phyloP scores from a whole-genome alignment of 257 asterid genomes.

The Jasminum sambac region DNA sequence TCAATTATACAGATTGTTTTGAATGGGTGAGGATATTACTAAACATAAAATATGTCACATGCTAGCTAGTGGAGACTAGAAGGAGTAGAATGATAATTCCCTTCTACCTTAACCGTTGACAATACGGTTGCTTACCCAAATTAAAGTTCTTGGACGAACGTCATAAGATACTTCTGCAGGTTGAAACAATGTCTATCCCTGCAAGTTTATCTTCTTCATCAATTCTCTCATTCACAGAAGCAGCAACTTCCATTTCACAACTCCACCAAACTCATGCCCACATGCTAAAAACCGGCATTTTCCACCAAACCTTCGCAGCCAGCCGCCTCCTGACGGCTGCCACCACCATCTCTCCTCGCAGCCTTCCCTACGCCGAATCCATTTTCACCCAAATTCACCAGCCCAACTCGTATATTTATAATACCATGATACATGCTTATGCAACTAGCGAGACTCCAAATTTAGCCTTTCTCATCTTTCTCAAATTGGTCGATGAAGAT shows the following conservation, averaged over 20 bases:
- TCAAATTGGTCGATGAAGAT: constrained; percentile 28
- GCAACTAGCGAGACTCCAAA: constrained; percentile 30
- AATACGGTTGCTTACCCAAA: not conserved
- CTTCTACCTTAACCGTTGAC: too few species aligned
- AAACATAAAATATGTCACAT: too few species aligned
- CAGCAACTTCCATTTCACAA: constrained; percentile 29
- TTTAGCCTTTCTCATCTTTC: constrained; percentile 26
- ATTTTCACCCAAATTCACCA: constrained; percentile 29
- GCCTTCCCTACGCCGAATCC: constrained; percentile 36
- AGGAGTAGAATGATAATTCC: too few species aligned
- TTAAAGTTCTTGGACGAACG: not conserved
- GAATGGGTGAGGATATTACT: too few species aligned
- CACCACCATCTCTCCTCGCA: constrained; percentile 8
- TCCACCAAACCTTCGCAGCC: constrained; percentile 27
- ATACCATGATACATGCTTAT: constrained; percentile 37
- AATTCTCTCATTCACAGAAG: constrained; percentile 33
- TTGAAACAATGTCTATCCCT: constrained; percentile 4
- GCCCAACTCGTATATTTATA: constrained; percentile 38
- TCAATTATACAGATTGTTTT: too few species aligned
- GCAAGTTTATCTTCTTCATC: constrained; percentile 24
- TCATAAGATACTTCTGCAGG: not conserved
- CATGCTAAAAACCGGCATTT: constrained; percentile 40
- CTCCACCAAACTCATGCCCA: constrained; percentile 41
- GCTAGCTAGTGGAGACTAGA: too few species aligned
- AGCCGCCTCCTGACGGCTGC: constrained; percentile 40